Conservation (phyloP, 176 grass and related monocot genomes). For the Panicum miliaceum region DNA sequence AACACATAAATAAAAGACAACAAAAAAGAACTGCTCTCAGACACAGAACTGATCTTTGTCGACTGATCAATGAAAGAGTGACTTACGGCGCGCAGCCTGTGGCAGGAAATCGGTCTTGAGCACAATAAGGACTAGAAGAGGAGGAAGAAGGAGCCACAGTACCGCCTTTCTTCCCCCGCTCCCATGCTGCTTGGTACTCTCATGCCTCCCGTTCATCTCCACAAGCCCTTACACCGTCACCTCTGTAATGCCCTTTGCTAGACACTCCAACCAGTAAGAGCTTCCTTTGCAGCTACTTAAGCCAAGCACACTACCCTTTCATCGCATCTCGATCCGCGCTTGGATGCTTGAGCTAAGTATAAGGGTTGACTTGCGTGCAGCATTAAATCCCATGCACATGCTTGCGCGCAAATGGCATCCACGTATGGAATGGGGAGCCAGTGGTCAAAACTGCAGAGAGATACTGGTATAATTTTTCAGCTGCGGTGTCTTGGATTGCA, state of each 20-base stretch:
- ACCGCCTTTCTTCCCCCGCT: neutral
- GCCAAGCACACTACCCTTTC: neutral
- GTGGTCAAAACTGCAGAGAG: neutral
- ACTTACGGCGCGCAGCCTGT: slow-evolving; percentile 36
- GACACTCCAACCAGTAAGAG: neutral
- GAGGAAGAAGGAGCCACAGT: slow-evolving; percentile 38
- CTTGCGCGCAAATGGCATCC: neutral
- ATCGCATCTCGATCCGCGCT: slow-evolving; percentile 3
- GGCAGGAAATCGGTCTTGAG: slow-evolving; percentile 45
- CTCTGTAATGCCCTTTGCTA: neutral
- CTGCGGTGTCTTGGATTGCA: neutral
- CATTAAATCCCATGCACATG: slow-evolving; percentile 44
- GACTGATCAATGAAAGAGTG: neutral
- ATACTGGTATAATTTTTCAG: neutral
- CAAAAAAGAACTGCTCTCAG: neutral
- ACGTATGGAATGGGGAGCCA: neutral
- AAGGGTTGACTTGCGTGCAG: slow-evolving; percentile 38
- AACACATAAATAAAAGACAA: no score
- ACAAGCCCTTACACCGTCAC: neutral
- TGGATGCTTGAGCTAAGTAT: slow-evolving; percentile 1
- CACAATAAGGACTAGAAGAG: slow-evolving; percentile 26
- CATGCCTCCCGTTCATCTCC: slow-evolving; percentile 25
- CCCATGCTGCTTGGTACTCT: slow-evolving; percentile 9
- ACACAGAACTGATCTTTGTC: neutral
- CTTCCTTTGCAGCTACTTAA: neutral